Conservation (phyloP, 805 yeast species). For the Scheffersomyces stipitis region DNA sequence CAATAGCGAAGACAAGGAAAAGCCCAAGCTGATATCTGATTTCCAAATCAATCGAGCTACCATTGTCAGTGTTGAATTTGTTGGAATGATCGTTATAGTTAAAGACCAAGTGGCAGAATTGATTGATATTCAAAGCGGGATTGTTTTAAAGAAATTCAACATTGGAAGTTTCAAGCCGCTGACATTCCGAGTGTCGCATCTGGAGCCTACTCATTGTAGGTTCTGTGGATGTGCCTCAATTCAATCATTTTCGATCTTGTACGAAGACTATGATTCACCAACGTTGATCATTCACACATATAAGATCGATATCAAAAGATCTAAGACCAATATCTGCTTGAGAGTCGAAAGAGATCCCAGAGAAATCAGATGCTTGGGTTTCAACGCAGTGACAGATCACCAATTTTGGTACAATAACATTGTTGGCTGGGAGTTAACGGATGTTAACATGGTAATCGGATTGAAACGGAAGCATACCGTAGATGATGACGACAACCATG, state of each 20-base stretch:
- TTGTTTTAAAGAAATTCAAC: conserved; percentile 56
- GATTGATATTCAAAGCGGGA: conserved; percentile 78
- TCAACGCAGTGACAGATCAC: conserved; percentile 69
- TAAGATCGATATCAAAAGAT: conserved; percentile 61
- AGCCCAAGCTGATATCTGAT: background rate
- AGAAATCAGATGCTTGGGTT: conserved; percentile 86
- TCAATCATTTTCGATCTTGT: conserved; percentile 68
- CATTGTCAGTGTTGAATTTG: conserved; percentile 61
- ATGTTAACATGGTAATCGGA: conserved; percentile 75
- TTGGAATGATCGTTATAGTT: conserved; percentile 71
- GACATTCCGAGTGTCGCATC: conserved; percentile 69
- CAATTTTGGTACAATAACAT: conserved; percentile 65
- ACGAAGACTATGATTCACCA: conserved; percentile 57
- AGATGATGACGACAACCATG: conserved; percentile 17
- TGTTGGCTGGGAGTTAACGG: conserved; percentile 80
- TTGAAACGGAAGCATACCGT: conserved; percentile 29
- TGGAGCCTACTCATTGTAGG: conserved; percentile 83
- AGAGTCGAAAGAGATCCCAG: conserved; percentile 92
- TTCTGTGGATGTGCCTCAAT: conserved; percentile 90
- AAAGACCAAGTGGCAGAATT: conserved; percentile 57
- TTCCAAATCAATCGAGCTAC: conserved; percentile 32
- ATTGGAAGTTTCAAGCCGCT: conserved; percentile 64
- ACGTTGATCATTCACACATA: conserved; percentile 72
- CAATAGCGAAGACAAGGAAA: background rate
- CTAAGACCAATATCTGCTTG: conserved; percentile 77